Evolutionary conservation across 2,329 filamentous ascomycete genomes (phyloP), one percentile per base, ranked within the genome.

Genomic region (Simplicillium sp.): DNA sequence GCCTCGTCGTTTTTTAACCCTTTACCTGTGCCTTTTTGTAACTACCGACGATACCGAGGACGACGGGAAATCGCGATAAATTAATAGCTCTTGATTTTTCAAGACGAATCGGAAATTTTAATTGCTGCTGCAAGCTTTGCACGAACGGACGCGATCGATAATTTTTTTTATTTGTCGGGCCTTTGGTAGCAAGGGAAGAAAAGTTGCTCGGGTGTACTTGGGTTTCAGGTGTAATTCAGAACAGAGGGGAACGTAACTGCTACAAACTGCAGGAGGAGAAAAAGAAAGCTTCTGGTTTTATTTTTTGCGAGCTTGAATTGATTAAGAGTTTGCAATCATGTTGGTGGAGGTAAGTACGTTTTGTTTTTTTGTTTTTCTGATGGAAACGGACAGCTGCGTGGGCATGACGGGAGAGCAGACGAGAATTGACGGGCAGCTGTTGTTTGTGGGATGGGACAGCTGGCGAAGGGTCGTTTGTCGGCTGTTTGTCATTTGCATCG

Each of bases 261-360:
- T n/a, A 31, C 29, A n/a, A 31, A n/a, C 9, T 9, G 29, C 9
- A 31, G 29, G 29, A 31, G n/a, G 29, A 31, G 29, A 9, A 31
- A 31, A 31, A 9, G 9, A 31, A 31, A n/a, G 9, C 29, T 31
- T n/a, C n/a, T 31, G 9, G 29, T 31, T 31, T 31, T 31, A 9
- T n/a, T 31, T 31, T 31, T 31, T 31, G n/a, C 29, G 29, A 31
- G n/a, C 29, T 5, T 17, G 35, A 36, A 18, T 14, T 8, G n/a
- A n/a, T n/a, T n/a, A n/a, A n/a, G n/a, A n/a, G n/a, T n/a, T n/a
- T 36, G 42, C 42, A 42, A 51, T 48, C 40, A 60, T 61, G 59
- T 54, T 62, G 57, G 57, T 60, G 43, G 58, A 61, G 52, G 59
- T 62, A 51, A 58, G 59, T 62, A 51, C 57, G 59, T 16, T 15